A percentile compares a stretch with the other conserved stretches of the same genome.
Evolutionary conservation across 108 stramenopile species (phyloP).

Genomic region (Fistulifera pelliculosa): DNA sequence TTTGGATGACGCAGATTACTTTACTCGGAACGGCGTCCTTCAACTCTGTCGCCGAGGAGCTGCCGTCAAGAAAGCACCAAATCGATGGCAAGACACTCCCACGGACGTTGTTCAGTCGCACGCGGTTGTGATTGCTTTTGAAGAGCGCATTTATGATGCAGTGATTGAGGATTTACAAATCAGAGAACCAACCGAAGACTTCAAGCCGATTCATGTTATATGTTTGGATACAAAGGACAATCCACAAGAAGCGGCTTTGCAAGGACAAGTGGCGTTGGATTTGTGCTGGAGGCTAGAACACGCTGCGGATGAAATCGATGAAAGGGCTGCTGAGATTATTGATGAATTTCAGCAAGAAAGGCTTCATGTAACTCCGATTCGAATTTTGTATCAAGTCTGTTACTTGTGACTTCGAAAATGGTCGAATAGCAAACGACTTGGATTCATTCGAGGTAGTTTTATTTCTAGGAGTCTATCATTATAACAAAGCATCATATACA

Average conservation of each 20-base stretch:
- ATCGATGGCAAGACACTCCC: conserved; percentile 84
- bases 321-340: conserved; percentile 67
- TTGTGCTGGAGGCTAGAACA: conserved; percentile 78
- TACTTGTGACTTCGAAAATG: too few species aligned
- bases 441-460: too few species aligned
- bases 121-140: conserved; percentile 85
- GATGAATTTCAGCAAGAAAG: conserved; percentile 76
- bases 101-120: conserved; percentile 48
- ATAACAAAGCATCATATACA: too few species aligned
- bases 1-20: conserved; percentile 77
- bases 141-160: conserved; percentile 89
- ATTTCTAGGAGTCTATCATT: too few species aligned
- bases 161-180: conserved; percentile 87
- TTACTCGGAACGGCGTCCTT: conserved; percentile 74
- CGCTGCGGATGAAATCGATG: conserved; percentile 50
- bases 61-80: conserved; percentile 76
- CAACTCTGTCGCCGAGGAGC: conserved; percentile 83
- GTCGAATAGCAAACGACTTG: too few species aligned
- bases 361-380: conserved; percentile 56
- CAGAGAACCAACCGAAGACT: conserved; percentile 82
- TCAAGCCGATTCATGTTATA: conserved; percentile 82
- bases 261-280: conserved; percentile 73
- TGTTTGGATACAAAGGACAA: conserved; percentile 93
- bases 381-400: conserved; percentile 83
- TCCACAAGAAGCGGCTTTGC: conserved; percentile 77